Conservation (phyloP, 106 monocot genomes). For the Narthecium ossifragum region DNA sequence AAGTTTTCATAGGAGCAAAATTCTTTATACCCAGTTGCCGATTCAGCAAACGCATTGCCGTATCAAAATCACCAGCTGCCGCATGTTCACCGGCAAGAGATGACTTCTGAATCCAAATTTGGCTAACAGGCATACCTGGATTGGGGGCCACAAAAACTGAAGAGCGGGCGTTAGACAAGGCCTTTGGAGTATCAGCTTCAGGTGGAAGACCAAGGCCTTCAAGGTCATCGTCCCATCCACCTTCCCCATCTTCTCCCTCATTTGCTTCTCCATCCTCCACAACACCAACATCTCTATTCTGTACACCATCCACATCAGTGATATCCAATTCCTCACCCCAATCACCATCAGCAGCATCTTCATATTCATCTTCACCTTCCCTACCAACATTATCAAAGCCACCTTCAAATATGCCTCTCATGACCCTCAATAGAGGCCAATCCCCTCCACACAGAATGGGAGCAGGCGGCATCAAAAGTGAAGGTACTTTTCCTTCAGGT, state of each 20-base stretch:
- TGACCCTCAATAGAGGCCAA: slow-evolving; percentile 77
- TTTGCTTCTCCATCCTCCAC: slow-evolving; percentile 45
- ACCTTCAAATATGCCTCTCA: slow-evolving; percentile 86
- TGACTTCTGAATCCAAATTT: slow-evolving; percentile 90
- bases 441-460: slow-evolving; percentile 65
- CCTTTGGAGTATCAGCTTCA: slow-evolving; percentile 52
- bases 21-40: slow-evolving; percentile 85
- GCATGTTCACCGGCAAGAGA: slow-evolving; percentile 85
- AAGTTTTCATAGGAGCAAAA: slow-evolving; percentile 58
- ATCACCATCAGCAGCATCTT: slow-evolving; percentile 44
- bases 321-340: slow-evolving; percentile 86
- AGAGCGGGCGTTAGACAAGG: slow-evolving; percentile 34
- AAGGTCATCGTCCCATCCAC: slow-evolving; percentile 85
- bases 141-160: slow-evolving; percentile 60
- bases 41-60: slow-evolving; percentile 75
- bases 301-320: slow-evolving; percentile 42
- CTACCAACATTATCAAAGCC: slow-evolving; percentile 53
- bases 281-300: slow-evolving; percentile 40
- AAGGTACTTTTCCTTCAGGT: slow-evolving; percentile 44
- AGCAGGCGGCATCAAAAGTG: slow-evolving; percentile 70
- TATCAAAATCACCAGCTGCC: slow-evolving; percentile 82
- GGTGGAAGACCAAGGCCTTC: slow-evolving; percentile 82
- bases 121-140: slow-evolving; percentile 84
- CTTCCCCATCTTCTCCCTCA: slow-evolving; percentile 61
- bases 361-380: slow-evolving; percentile 62